These are phyloP conservation scores for Lasiodiplodia sp. DNA, from an alignment of 2,329 filamentous ascomycete species.

Conservation along the genomic window DNA sequence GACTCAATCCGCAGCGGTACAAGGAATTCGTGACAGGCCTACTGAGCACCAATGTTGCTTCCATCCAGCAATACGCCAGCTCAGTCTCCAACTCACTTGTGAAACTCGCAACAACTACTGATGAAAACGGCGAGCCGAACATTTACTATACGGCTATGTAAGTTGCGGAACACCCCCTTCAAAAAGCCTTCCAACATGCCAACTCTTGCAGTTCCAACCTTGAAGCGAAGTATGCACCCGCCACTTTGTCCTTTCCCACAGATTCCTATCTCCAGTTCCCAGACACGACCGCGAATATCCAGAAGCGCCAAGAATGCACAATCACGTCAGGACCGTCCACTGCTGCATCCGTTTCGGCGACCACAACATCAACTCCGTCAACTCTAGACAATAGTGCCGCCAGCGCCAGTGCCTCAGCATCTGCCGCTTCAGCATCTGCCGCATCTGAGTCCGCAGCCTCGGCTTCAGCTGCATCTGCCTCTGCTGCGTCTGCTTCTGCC, in stretches of 20 bases:
- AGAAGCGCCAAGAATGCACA: constrained; percentile 12
- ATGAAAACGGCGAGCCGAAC: neutral
- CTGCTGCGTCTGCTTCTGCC: neutral
- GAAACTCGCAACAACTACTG: neutral
- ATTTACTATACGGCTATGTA: neutral
- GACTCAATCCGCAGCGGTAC: neutral
- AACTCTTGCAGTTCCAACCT: neutral
- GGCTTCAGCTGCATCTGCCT: neutral
- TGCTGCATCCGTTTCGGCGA: neutral
- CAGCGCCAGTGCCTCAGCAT: neutral
- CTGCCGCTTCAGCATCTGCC: neutral
- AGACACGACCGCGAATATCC: constrained; percentile 8
- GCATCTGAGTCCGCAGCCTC: neutral
- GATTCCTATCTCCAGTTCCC: neutral
- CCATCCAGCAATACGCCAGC: neutral
- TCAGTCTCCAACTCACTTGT: neutral
- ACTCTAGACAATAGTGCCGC: neutral
- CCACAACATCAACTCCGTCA: neutral
- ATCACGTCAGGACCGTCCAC: neutral
- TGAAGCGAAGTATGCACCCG: constrained; percentile 1
- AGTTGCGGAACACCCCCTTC: neutral
- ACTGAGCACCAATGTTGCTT: neutral
- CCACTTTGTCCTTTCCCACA: neutral
- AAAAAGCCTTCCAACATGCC: neutral
- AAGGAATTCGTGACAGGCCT: neutral